Percentiles rank a stretch among this genome's conserved stretches.
These are phyloP conservation scores for Solanum bulbocastanum DNA, from an alignment of 257 asterid species.

Conservation along the genomic window DNA sequence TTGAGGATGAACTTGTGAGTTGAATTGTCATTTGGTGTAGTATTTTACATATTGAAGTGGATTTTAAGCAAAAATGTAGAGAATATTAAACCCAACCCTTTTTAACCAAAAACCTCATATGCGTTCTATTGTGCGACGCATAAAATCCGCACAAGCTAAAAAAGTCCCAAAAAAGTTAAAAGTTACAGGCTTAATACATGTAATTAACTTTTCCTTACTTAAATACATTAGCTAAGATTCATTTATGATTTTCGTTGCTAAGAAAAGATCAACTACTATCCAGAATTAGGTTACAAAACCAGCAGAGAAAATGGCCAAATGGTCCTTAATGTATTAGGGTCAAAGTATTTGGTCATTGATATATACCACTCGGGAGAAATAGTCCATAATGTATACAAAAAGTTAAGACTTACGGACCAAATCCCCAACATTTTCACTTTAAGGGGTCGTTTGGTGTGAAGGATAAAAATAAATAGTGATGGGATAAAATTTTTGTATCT, in stretches of 20 bases:
- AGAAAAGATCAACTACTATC: not conserved
- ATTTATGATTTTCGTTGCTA: not conserved
- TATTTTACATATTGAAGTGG: not conserved
- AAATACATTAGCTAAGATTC: not conserved
- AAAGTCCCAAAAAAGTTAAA: not conserved
- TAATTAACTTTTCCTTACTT: not conserved
- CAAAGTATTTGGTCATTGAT: not conserved
- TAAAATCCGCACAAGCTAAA: not conserved
- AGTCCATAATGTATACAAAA: not conserved
- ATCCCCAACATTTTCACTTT: not conserved
- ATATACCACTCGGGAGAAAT: not conserved
- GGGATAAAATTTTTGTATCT: too few species aligned
- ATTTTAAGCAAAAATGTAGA: not conserved
- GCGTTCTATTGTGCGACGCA: not conserved
- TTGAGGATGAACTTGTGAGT: not conserved
- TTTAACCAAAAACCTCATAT: not conserved
- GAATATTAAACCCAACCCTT: not conserved
- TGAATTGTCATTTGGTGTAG: not conserved
- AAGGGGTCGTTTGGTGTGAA: too few species aligned
- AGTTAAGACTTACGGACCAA: not conserved
- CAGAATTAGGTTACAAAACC: not conserved
- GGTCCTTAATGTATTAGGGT: not conserved
- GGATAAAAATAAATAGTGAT: too few species aligned
- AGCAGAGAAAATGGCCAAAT: not conserved
- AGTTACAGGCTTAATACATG: not conserved